These are phyloP conservation scores for Echium plantagineum DNA, from an alignment of 257 asterid genomes.

Conservation along the genomic window DNA sequence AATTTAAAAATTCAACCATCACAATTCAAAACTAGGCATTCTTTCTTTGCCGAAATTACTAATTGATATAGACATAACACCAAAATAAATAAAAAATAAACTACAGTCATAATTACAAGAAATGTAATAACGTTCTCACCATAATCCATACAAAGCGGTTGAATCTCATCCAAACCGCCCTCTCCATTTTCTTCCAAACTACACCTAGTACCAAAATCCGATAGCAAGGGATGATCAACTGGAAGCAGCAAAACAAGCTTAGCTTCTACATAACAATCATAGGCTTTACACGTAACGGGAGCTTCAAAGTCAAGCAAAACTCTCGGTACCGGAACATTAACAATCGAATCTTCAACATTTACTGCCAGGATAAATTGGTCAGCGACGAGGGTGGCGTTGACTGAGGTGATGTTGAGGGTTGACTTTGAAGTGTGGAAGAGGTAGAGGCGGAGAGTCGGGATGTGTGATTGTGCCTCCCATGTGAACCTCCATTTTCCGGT, in stretches of 20 bases:
- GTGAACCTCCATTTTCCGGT: conserved; percentile 20
- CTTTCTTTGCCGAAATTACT: too few species aligned
- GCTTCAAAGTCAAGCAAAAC: conserved; percentile 62
- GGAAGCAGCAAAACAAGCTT: conserved; percentile 70
- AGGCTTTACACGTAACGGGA: conserved; percentile 35
- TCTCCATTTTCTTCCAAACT: conserved; percentile 4
- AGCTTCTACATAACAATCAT: conserved; percentile 69
- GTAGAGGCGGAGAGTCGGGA: conserved; percentile 15
- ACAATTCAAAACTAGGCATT: too few species aligned
- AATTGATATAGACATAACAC: too few species aligned
- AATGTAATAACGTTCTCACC: conserved; percentile 17
- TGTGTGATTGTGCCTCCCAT: conserved; percentile 25
- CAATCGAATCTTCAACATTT: conserved; percentile 20
- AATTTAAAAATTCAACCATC: too few species aligned
- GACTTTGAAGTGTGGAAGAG: conserved; percentile 27
- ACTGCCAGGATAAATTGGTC: conserved; percentile 36
- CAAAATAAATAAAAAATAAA: too few species aligned
- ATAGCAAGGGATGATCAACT: conserved; percentile 72
- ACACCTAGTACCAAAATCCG: conserved; percentile 27
- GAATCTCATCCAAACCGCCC: conserved; percentile 11
- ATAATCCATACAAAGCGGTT: conserved; percentile 35
- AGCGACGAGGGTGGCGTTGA: conserved; percentile 30
- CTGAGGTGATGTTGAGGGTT: conserved; percentile 14
- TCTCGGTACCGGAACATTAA: conserved; percentile 54
- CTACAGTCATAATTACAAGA: too few species aligned